Percentiles rank a stretch among this genome's conserved stretches.
These are phyloP conservation scores for Scheffersomyces amazonensis DNA, from an alignment of 805 yeast genomes.

Conservation along the genomic window DNA sequence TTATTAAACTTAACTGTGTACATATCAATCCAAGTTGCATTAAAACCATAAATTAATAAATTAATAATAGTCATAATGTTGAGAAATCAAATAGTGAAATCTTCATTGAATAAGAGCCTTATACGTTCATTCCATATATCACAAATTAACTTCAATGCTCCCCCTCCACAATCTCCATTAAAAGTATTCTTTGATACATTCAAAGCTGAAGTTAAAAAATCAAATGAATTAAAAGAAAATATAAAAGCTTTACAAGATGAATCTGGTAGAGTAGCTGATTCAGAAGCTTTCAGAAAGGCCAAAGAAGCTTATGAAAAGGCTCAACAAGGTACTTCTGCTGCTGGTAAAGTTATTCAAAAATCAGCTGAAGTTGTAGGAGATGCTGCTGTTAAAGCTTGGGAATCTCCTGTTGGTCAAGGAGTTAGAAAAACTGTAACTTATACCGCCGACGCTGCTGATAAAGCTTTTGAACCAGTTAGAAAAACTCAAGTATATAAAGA, in stretches of 20 bases:
- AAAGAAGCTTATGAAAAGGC: conserved; percentile 89
- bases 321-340: conserved; percentile 64
- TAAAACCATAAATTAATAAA: too few species aligned
- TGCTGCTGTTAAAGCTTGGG: conserved; percentile 93
- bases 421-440: conserved; percentile 82
- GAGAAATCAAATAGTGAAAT: background rate
- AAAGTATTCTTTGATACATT: conserved; percentile 94
- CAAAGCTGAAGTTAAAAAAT: conserved; percentile 85
- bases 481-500: conserved; percentile 87
- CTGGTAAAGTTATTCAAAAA: conserved; percentile 71
- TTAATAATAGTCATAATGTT: too few species aligned
- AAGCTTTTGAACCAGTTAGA: conserved; percentile 90
- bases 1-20: too few species aligned
- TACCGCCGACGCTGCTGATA: conserved; percentile 84
- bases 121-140: conserved; percentile 16
- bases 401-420: conserved; percentile 84
- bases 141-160: conserved; percentile 10
- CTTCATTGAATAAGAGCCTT: background rate
- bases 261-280: conserved; percentile 89
- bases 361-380: conserved; percentile 94
- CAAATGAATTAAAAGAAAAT: conserved; percentile 84
- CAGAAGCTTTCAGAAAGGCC: conserved; percentile 90
- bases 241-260: conserved; percentile 95
- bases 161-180: conserved; percentile 65
- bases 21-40: too few species aligned